phyloP scores from a whole-genome alignment of 1,284 basidiomycete species.

The Pseudozyma sp. region DNA sequence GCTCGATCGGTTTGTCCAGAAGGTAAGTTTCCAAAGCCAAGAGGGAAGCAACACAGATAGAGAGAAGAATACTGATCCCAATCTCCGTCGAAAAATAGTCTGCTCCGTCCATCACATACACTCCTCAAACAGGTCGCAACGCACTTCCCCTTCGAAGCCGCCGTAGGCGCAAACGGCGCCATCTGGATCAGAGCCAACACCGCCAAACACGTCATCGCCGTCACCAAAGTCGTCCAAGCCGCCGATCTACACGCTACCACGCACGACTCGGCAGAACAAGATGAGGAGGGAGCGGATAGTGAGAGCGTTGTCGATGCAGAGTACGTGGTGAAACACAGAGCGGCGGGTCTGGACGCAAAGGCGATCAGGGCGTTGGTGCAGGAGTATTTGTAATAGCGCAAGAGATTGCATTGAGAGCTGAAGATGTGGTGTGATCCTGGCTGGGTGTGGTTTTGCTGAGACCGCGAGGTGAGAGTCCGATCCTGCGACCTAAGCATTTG shows the following conservation, averaged over 20 bases:
- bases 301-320: constrained; percentile 19
- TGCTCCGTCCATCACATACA: constrained; percentile 19
- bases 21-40: constrained; percentile 21
- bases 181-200: constrained; percentile 58
- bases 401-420: not conserved
- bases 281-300: constrained; percentile 1
- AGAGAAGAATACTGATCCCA: not conserved
- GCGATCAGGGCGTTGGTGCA: constrained; percentile 12
- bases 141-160: constrained; percentile 65
- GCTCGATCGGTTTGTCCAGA: constrained; percentile 41
- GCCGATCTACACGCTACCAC: constrained; percentile 25
- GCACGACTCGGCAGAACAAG: not conserved
- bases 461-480: no score
- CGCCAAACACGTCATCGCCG: constrained; percentile 53
- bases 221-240: constrained; percentile 50
- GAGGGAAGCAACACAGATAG: not conserved
- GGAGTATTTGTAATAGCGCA: constrained; percentile 19
- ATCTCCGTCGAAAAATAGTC: no score
- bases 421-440: not conserved
- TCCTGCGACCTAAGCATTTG: no score
- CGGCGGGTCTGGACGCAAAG: constrained; percentile 22
- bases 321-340: constrained; percentile 30
- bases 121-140: constrained; percentile 50
- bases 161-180: constrained; percentile 62
- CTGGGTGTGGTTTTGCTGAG: no score